Conservation (phyloP, 2,329 filamentous ascomycete species). For the Cytospora leucostoma region DNA sequence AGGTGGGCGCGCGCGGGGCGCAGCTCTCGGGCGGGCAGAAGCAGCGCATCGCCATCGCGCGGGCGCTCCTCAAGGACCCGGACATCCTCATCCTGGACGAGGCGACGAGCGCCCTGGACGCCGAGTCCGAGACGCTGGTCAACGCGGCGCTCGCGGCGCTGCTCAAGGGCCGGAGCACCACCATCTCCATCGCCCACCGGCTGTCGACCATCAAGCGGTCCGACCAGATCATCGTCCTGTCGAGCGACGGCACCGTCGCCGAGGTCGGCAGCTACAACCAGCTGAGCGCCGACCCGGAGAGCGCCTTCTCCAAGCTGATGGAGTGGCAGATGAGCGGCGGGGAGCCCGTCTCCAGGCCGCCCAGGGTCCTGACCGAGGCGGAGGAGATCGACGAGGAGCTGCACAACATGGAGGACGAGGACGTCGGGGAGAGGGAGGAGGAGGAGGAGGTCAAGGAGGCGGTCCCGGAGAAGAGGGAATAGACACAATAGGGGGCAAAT, state of each 20-base stretch:
- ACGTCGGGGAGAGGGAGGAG: conserved; percentile 32
- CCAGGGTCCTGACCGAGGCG: conserved; percentile 47
- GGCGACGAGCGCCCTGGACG: conserved; percentile 92
- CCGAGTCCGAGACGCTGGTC: conserved; percentile 94
- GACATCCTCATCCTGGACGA: conserved; percentile 97
- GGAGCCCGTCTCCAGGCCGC: conserved; percentile 54
- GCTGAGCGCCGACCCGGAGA: conserved; percentile 70
- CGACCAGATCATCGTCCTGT: conserved; percentile 90
- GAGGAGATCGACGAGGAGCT: conserved; percentile 56
- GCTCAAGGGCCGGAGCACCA: conserved; percentile 86
- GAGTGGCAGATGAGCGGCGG: conserved; percentile 97
- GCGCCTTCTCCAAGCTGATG: conserved; percentile 94
- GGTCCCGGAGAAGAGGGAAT: conserved; percentile 12
- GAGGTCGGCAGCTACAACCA: conserved; percentile 84
- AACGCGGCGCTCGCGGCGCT: conserved; percentile 84
- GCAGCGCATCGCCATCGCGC: conserved; percentile 94
- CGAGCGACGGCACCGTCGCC: conserved; percentile 82
- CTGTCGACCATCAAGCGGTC: conserved; percentile 95
- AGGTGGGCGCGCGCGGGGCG: conserved; percentile 86
- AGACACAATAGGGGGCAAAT: not conserved
- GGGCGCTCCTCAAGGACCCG: conserved; percentile 90
- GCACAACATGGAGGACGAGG: conserved; percentile 43
- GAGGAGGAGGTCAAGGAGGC: conserved; percentile 26
- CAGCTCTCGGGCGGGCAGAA: conserved; percentile 96
- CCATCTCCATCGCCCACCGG: conserved; percentile 95